Evolutionary conservation across 2,329 filamentous ascomycete species (phyloP).

Genomic region (Talaromyces atroroseus): DNA sequence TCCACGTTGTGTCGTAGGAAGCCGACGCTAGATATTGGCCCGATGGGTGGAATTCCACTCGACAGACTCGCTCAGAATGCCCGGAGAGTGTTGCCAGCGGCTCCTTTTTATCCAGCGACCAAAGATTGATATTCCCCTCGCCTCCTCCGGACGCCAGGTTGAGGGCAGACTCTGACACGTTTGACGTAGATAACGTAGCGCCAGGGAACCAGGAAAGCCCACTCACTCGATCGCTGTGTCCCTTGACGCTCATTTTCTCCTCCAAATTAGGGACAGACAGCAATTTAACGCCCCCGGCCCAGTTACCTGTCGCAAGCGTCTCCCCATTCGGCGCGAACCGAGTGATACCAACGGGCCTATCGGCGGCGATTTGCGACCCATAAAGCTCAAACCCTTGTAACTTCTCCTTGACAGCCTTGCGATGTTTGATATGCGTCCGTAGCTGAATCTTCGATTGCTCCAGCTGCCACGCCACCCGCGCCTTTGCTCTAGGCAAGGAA

Average conservation of each 20-base stretch:
- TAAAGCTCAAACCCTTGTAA: conserved; percentile 82
- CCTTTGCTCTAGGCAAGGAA: conserved; percentile 75
- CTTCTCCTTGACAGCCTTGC: conserved; percentile 80
- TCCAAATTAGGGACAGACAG: conserved; percentile 78
- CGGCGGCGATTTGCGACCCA: conserved; percentile 86
- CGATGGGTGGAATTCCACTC: conserved; percentile 91
- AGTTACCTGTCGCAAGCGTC: conserved; percentile 82
- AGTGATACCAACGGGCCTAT: conserved; percentile 85
- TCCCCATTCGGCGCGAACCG: conserved; percentile 83
- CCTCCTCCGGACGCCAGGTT: conserved; percentile 89
- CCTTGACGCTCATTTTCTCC: conserved; percentile 68
- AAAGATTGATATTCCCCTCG: conserved; percentile 80
- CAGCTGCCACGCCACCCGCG: conserved; percentile 70
- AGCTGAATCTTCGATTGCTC: conserved; percentile 76
- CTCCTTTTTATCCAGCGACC: conserved; percentile 81
- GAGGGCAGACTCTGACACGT: conserved; percentile 65
- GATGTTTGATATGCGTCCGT: conserved; percentile 84
- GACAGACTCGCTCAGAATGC: conserved; percentile 80
- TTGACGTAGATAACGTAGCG: conserved; percentile 65
- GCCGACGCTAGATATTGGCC: conserved; percentile 86
- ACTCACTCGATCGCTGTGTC: conserved; percentile 83
- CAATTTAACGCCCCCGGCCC: conserved; percentile 83
- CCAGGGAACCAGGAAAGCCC: conserved; percentile 87
- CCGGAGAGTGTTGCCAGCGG: conserved; percentile 76
- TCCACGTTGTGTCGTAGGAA: conserved; percentile 94